Evolutionary conservation across 2,329 filamentous ascomycete genomes (phyloP), one percentile per base, ranked within the genome.

Genomic region (Camillea tinctor): DNA sequence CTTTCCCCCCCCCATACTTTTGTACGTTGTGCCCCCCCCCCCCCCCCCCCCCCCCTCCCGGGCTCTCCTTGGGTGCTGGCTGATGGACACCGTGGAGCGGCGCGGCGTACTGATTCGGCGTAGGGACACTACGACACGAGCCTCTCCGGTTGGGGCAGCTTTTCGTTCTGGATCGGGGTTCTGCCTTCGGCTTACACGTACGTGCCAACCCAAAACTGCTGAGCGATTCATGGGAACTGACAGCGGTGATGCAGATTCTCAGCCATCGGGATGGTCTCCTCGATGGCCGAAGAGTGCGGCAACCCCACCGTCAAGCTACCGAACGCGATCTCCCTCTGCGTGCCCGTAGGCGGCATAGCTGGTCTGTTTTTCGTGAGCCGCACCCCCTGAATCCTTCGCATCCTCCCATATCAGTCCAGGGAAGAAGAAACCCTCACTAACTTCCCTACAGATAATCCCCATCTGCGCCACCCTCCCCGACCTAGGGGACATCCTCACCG

Each of bases 161-260:
- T 88, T 67, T 83, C 82, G 0, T 87, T 88, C 72, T 86, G 85
- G 72, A 87, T 88, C 60, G 85, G 85, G 21, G 77, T 87, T 9
- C 74, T 88, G 2, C 85, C 84, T 1, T 78, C 82, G 0, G 83
- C 83, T 7, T 86, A 85, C 65, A 82, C 79, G 62, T 74, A 52
- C 69, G 73, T 13, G 13, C 21, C 7, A 40, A 30, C 23, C 53
- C 50, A 15, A 48, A 49, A 26, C 22, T 22, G 19, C 15, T 9
- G 21, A 22, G 20, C 13, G 30, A 57, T 22, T 24, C 9, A 17
- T n/a, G 17, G 6, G n/a, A 54, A 52, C 52, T 68, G 44, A 68
- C 30, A n/a, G n/a, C n/a, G 20, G n/a, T 48, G 20, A 9, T 1
- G 15, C n/a, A 76, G 72, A 0, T 86, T 86, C 66, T 81, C 81